These are phyloP conservation scores for Fraxinus xanthoxyloides DNA, from an alignment of 305 asterid genomes.

Conservation along the genomic window DNA sequence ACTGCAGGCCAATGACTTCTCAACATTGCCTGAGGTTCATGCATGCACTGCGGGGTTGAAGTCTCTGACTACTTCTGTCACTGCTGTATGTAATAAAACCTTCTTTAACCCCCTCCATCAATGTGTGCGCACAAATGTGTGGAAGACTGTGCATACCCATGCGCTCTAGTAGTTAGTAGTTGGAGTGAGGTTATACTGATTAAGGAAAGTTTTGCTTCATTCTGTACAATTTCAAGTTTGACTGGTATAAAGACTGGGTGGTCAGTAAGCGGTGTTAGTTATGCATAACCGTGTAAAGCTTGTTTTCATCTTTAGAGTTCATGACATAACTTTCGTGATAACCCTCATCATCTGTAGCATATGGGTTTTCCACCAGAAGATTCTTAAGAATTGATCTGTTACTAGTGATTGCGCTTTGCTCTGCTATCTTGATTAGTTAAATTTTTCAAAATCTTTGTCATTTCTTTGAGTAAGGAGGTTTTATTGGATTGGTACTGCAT, in stretches of 20 bases:
- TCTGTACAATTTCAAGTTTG: neutral
- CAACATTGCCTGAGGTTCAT: constrained; percentile 95
- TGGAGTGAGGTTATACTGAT: neutral
- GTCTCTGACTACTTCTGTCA: constrained; percentile 84
- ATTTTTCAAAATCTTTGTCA: neutral
- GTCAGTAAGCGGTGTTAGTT: neutral
- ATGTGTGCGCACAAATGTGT: neutral
- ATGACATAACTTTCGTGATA: neutral
- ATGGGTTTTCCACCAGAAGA: neutral
- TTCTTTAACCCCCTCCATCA: neutral
- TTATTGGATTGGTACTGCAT: neutral
- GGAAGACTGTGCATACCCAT: neutral
- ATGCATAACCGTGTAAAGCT: neutral
- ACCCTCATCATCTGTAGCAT: neutral
- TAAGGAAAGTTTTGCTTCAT: neutral
- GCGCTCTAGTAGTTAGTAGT: neutral
- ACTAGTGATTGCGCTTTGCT: neutral
- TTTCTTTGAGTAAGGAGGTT: neutral
- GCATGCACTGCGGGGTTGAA: constrained; percentile 99
- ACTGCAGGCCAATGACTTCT: constrained; percentile 76
- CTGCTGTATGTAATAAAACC: constrained; percentile 68
- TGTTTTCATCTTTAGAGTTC: neutral
- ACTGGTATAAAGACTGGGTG: neutral
- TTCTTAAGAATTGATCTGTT: neutral
- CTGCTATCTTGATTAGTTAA: neutral